Conservation (phyloP, 164 flowering plant genomes). For the Vitis riparia region DNA sequence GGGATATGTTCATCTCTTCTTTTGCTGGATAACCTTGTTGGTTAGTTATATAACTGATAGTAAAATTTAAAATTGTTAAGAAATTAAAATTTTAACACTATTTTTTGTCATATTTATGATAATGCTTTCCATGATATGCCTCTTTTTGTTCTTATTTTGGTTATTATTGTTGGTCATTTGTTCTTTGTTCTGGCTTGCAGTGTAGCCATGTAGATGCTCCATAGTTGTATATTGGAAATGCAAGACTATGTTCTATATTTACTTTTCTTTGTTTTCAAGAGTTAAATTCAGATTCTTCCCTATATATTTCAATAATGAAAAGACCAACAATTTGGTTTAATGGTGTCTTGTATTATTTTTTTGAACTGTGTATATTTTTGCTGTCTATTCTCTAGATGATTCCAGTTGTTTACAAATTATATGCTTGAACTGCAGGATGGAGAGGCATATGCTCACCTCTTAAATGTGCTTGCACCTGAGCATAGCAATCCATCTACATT, state of each 20-base stretch:
- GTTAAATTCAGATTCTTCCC: background rate
- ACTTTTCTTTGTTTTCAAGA: background rate
- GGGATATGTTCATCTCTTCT: too few species aligned
- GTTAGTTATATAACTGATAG: too few species aligned
- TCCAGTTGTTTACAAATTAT: background rate
- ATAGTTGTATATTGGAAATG: too few species aligned
- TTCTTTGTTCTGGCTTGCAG: too few species aligned
- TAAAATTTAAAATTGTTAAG: too few species aligned
- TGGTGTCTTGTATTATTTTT: background rate
- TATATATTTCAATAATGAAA: background rate
- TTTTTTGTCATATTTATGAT: too few species aligned
- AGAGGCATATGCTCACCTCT: constrained; percentile 82
- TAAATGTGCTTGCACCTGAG: constrained; percentile 91
- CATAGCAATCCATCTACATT: constrained; percentile 61
- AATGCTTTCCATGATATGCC: too few species aligned
- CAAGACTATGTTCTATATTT: background rate
- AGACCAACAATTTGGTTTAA: background rate
- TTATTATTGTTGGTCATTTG: too few species aligned
- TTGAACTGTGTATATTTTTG: background rate
- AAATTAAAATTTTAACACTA: too few species aligned
- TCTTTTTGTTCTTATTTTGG: too few species aligned
- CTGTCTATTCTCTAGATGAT: background rate
- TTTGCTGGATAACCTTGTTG: too few species aligned
- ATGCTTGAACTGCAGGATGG: constrained; percentile 64
- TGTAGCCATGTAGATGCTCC: too few species aligned